Evolutionary conservation across 177 flowering plant species (phyloP), one percentile per base, ranked within the genome.

Genomic region (Tripterygium wilfordii): DNA sequence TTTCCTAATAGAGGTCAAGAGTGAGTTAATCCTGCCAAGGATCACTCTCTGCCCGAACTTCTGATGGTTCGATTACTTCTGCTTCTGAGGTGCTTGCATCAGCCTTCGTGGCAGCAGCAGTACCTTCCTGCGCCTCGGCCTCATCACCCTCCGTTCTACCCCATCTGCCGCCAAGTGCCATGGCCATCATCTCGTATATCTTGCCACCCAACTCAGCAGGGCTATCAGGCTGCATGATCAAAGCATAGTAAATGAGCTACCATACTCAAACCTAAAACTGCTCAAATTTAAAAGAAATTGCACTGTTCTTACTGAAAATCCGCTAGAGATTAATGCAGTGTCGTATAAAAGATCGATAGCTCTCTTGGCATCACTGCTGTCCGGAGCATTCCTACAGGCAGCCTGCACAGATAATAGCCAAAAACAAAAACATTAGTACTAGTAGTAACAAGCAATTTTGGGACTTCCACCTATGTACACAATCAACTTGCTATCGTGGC

Each of bases 91-190:
- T 7, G n/a, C 44, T 59, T 0, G 36, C 51, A 24, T 51, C 72
- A 6, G 79, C 48, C 38, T 70, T 77, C 1, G 47, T n/a, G n/a
- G n/a, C 78, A 1, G 47, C 53, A 13, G 58, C 53, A 8, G 25
- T 15, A 7, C 42, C 62, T 23, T 51, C 68, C 0, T 31, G 45
- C 3, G 36, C 41, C 20, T 57, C 69, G 4, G 37, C 75, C 23
- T 54, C 82, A 6, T 60, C 82, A 5, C 66, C 75, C 29, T 85
- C 98, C 15, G 61, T 23, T 67, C 96, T 66, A 1, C 98, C 98
- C 98, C 98, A 92, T 64, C 82, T 70, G 15, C 98, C 98, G 30
- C 96, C 96, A 10, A 92, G 72, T 27, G 98, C 98, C 69, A 92
- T 76, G 0, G 90, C 78, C 98, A 92, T 92, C 96, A 92, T 92